phyloP scores from a whole-genome alignment of 2,329 filamentous ascomycete genomes.

The Aureobasidium melanogenum region DNA sequence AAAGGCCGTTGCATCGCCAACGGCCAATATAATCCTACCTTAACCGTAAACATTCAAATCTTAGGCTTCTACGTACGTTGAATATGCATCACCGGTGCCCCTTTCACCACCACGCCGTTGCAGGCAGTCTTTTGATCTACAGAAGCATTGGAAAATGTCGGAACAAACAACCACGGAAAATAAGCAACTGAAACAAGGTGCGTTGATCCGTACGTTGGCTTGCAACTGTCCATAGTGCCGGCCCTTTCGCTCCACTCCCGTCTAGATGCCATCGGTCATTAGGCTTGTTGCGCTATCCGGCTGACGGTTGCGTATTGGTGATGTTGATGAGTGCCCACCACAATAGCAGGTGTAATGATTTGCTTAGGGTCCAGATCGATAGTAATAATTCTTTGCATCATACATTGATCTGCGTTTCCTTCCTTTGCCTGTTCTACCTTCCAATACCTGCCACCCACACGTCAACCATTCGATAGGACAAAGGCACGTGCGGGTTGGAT shows the following conservation, averaged over 20 bases:
- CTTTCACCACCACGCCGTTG: not conserved
- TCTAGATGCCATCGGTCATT: not conserved
- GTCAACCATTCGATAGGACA: not conserved
- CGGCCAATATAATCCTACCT: not conserved
- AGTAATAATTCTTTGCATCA: constrained; percentile 1
- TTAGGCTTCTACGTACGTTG: not conserved
- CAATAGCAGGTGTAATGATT: not conserved
- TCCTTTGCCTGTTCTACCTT: not conserved
- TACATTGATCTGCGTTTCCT: not conserved
- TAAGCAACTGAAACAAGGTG: constrained; percentile 6
- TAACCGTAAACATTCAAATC: not conserved
- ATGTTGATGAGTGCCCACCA: not conserved
- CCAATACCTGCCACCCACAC: not conserved
- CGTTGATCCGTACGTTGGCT: not conserved
- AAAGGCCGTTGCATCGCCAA: not conserved
- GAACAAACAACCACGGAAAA: not conserved
- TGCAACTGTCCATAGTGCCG: not conserved
- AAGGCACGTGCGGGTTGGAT: not conserved
- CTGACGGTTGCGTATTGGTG: not conserved
- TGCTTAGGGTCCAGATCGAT: not conserved
- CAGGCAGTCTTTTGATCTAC: not conserved
- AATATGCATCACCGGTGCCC: not conserved
- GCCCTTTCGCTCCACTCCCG: not conserved
- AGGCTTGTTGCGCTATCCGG: not conserved
- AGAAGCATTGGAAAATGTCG: not conserved